These are phyloP conservation scores for Pseudogymnoascus sp. DNA, from an alignment of 2,329 filamentous ascomycete genomes.

Conservation along the genomic window DNA sequence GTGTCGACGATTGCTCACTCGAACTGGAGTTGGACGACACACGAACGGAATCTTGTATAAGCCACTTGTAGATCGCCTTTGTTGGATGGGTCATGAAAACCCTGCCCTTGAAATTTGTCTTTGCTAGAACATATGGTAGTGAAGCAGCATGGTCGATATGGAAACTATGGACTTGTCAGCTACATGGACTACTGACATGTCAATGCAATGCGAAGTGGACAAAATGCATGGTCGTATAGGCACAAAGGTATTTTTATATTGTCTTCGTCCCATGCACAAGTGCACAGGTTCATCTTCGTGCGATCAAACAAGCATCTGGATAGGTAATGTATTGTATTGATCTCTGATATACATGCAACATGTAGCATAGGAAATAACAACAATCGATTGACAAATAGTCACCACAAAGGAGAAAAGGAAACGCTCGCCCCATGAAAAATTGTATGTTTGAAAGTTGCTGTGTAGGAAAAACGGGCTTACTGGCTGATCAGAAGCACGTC, in stretches of 20 bases:
- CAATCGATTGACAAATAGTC: neutral
- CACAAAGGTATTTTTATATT: neutral
- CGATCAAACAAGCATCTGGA: slow-evolving; percentile 29
- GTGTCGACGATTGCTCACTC: slow-evolving; percentile 59
- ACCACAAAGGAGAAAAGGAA: neutral
- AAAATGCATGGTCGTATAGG: neutral
- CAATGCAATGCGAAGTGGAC: slow-evolving; percentile 1
- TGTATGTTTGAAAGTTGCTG: slow-evolving; percentile 10
- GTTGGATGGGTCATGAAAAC: slow-evolving; percentile 99
- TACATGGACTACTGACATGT: neutral
- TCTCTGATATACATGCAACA: slow-evolving; percentile 33
- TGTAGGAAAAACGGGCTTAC: slow-evolving; percentile 56
- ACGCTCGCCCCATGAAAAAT: neutral
- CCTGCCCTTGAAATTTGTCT: slow-evolving; percentile 93
- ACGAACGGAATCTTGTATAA: slow-evolving; percentile 93
- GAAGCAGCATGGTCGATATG: slow-evolving; percentile 98
- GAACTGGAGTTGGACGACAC: slow-evolving; percentile 59
- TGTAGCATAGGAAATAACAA: slow-evolving; percentile 14
- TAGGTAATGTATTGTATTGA: slow-evolving; percentile 38
- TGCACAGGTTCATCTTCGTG: slow-evolving; percentile 25
- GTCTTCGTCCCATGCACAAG: slow-evolving; percentile 10
- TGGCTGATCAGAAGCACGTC: slow-evolving; percentile 97
- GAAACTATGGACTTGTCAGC: slow-evolving; percentile 58
- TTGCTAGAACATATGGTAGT: slow-evolving; percentile 93
- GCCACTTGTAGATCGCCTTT: slow-evolving; percentile 99